Evolutionary conservation across 1,139 yeast genomes (phyloP), one percentile per base, ranked within the genome.

Genomic region (Magnusiomyces magnusii): DNA sequence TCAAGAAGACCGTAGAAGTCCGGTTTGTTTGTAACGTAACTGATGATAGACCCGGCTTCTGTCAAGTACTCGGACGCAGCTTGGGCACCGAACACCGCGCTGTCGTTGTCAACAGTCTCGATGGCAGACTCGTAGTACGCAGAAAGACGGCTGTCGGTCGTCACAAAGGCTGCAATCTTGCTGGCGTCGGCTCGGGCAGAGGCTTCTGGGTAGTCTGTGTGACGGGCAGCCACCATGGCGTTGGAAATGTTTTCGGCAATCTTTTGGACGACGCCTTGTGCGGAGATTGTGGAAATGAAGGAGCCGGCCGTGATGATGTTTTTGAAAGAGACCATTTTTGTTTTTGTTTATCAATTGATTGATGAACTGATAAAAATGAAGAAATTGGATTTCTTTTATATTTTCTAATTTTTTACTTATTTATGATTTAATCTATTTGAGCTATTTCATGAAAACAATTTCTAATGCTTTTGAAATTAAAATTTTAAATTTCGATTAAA

Each of bases 81-180:
- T 3, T 21, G 9, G 3, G 51, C 27, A 17, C 25, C 24, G 19
- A 47, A 47, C n/a, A 25, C n/a, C 19, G 51, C 23, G n/a, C 13
- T 17, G 36, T 31, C 36, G 36, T 13, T 31, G n/a, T 47, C 51
- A 3, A n/a, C 34, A 10, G 51, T 47, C 15, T 47, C n/a, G 19
- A 47, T 47, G n/a, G 51, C 51, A 5, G 34, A 24, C 51, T 47
- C 51, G 19, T 23, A 23, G 34, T 47, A 47, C 19, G 51, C 51
- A 23, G 51, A 47, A 24, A 47, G 34, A n/a, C 24, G 31, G 3
- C 17, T 13, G 19, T 47, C 51, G 34, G 31, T 15, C n/a, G 51
- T 47, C 2, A 47, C 34, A 17, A 41, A 41, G 44, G 19, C 44
- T 17, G 19, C 19, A 17, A 41, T 9, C 21, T 19, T 7, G 21